phyloP scores from a whole-genome alignment of 306 rosid genomes.

The Hippophae gyantsensis region DNA sequence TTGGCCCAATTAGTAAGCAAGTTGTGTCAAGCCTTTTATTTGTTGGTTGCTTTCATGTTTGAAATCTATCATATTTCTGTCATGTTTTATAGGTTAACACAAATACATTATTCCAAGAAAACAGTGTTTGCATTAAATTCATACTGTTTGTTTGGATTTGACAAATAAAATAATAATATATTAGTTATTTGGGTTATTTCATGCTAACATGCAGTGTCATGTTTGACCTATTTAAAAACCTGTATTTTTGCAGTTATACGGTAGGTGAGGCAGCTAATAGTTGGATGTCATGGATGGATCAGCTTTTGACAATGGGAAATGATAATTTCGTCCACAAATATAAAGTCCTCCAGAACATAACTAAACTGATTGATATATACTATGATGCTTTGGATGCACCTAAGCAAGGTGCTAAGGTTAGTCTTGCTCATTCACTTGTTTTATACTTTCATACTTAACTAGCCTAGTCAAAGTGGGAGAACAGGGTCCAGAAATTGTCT shows the following conservation, averaged over 20 bases:
- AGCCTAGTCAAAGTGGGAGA: too few species aligned
- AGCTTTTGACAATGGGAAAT: conserved; percentile 30
- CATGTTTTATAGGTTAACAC: too few species aligned
- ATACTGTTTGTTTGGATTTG: too few species aligned
- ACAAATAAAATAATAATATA: too few species aligned
- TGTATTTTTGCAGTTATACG: conserved; percentile 35
- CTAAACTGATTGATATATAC: conserved; percentile 45
- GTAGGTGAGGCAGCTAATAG: conserved; percentile 45
- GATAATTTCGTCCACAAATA: conserved; percentile 21
- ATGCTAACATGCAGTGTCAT: not conserved
- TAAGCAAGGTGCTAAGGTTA: conserved; percentile 64
- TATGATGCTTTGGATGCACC: conserved; percentile 75
- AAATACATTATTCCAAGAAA: too few species aligned
- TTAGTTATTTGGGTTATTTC: too few species aligned
- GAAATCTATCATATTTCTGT: too few species aligned
- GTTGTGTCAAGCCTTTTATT: too few species aligned
- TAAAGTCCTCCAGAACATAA: conserved; percentile 28
- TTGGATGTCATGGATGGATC: conserved; percentile 72
- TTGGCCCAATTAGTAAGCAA: too few species aligned
- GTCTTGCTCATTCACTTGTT: conserved; percentile 8
- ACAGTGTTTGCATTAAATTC: too few species aligned
- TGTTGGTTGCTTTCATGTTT: too few species aligned
- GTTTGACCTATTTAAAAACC: conserved; percentile 4
- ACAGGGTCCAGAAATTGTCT: too few species aligned
- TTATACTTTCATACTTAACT: not conserved